Base-by-base conservation (phyloP, 768 basidiomycete genomes). In the Russula olivacea region DNA sequence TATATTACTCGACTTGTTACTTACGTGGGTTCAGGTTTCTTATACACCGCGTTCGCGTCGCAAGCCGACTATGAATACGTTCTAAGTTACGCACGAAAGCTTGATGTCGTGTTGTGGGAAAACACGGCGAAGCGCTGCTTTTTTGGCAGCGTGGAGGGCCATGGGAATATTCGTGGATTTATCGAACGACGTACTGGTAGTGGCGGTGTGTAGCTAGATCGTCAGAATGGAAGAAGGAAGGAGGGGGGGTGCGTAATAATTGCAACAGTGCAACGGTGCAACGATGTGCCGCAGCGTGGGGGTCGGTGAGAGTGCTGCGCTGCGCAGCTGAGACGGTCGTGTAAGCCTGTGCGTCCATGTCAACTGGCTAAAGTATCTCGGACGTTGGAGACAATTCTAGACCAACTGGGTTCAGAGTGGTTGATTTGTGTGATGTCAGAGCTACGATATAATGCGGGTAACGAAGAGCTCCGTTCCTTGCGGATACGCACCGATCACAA, bases 1-100 rank as follows among this genome's bases (percentile, higher is more conserved):
- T 36, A 25, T 15, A 21, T 17, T 45, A 32, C 50, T 47, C 43
- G 28, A 51, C 50, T 51, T 40, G 17, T 25, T 21, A 28, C 32
- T 51, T 17, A 19, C 50, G 5, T 38, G 21, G 17, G 23, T 25
- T 25, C 74, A 91, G 93, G 92, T 43, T 93, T 87, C 72, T 82
- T 97, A 45, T 97, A 95, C 76, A 93, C 85, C 47, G 85, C 86
- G 52, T 97, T 97, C 72, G 83, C 87, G 28, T 90, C 92, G 19
- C 84, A 87, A 71, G 86, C 85, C 30, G 93, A 96, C 76, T 96
- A 92, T 73, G 87, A 92, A 65, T 84, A 89, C 65, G 92, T 94
- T 8, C 76, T 90, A 40, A 82, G 88, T 66, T 95, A 97, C 67
- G 93, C 94, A 40, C 85, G 82, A 70, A 83, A 93, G 73, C 76